These are phyloP conservation scores for Alternaria sp. DNA, from an alignment of 2,329 filamentous ascomycete genomes.

Conservation along the genomic window DNA sequence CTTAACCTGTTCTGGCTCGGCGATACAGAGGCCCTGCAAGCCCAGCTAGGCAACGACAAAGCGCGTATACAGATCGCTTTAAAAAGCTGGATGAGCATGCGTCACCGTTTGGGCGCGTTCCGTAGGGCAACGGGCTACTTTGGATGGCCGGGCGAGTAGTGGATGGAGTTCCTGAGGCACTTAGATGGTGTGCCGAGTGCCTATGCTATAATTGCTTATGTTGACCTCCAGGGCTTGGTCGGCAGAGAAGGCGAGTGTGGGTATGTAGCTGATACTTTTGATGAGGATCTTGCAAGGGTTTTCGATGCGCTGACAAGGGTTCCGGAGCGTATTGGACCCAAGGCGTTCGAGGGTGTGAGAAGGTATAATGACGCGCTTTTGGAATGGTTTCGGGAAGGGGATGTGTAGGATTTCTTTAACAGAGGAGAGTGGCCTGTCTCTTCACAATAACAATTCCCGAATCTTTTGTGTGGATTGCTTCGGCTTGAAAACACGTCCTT, in stretches of 20 bases:
- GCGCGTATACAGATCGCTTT: not conserved
- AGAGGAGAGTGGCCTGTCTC: too few relatives aligned
- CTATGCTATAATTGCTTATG: slow-evolving; percentile 17
- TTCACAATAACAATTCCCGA: too few relatives aligned
- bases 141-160: slow-evolving; percentile 13
- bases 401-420: too few relatives aligned
- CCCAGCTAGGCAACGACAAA: slow-evolving; percentile 4
- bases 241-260: not conserved
- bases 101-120: slow-evolving; percentile 10
- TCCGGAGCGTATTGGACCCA: too few relatives aligned
- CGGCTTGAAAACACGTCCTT: too few relatives aligned
- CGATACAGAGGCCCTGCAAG: slow-evolving; percentile 5
- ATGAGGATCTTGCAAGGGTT: too few relatives aligned
- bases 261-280: too few relatives aligned
- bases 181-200: slow-evolving; percentile 9
- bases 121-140: slow-evolving; percentile 13
- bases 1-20: slow-evolving; percentile 13
- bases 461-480: too few relatives aligned
- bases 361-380: too few relatives aligned
- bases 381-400: too few relatives aligned
- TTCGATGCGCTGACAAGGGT: too few relatives aligned
- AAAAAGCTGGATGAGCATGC: slow-evolving; percentile 20
- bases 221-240: slow-evolving; percentile 4
- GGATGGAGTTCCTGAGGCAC: slow-evolving; percentile 11
- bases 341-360: too few relatives aligned